Percentiles rank a stretch among this genome's conserved stretches.
Conservation (phyloP, 148 eudicot genomes). For the Camellia lanceoleosa region DNA sequence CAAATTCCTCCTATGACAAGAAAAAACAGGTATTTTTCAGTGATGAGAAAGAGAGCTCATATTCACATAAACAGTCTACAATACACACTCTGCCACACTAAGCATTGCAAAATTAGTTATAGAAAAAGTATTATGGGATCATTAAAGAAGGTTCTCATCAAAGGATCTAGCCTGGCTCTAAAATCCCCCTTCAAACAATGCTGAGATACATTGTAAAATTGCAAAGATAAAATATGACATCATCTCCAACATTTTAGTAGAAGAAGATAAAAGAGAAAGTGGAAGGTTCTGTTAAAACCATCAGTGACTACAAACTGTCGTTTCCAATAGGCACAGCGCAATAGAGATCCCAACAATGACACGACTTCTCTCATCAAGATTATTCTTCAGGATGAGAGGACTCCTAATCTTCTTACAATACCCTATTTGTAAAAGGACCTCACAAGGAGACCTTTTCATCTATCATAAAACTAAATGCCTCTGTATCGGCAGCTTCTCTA, state of each 20-base stretch:
- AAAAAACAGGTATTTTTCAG: not conserved
- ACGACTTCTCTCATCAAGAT: not conserved
- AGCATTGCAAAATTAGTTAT: not conserved
- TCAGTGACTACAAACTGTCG: not conserved
- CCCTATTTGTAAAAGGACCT: not conserved
- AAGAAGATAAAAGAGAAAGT: not conserved
- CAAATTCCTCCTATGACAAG: conserved; percentile 67
- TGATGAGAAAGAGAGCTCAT: not conserved
- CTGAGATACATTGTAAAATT: not conserved
- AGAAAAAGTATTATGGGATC: not conserved
- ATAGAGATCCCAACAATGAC: not conserved
- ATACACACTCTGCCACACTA: not conserved
- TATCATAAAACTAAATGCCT: not conserved
- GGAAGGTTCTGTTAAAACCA: not conserved
- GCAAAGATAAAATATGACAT: not conserved
- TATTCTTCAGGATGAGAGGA: not conserved
- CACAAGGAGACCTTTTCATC: not conserved
- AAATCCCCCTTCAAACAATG: not conserved
- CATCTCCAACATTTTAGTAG: not conserved
- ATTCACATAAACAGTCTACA: not conserved
- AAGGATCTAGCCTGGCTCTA: not conserved
- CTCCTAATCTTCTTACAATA: not conserved
- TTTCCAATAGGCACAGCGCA: not conserved
- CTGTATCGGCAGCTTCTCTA: not conserved
- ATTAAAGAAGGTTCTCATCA: not conserved